Evolutionary conservation across 306 rosid genomes (phyloP), one percentile per base, ranked within the genome.

Genomic region (Castanea crenata): DNA sequence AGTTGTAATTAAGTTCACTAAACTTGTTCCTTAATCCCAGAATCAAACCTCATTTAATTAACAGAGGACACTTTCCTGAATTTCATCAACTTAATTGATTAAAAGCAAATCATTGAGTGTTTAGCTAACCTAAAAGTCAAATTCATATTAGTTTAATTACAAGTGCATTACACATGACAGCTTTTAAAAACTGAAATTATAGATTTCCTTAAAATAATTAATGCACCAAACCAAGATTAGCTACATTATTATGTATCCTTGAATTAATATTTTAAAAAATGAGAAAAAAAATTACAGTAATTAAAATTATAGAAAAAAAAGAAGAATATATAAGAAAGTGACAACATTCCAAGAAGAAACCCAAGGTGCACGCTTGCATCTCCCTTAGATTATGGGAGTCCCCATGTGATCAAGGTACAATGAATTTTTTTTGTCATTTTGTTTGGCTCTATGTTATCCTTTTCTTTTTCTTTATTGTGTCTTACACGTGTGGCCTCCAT

Each of bases 361-460:
- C 79, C 76, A 57, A 68, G 27, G 38, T 77, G 92, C 91, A 90
- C 91, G 90, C 89, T 90, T 83, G 80, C 75, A 85, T 80, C 75
- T 76, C 68, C 89, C 84, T 83, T 78, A 74, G 70, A 92, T 82
- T 76, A 79, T 75, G 90, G 85, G 74, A 75, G 79, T 35, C 67
- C 78, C 95, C 98, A 88, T 90, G 97, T 92, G 96, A 81, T 57
- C 21, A 81, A 54, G 83, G 83, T 86, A 77, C 89, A 69, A 67
- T 49, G 54, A 34, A 61, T 49, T 72, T 77, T 41, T 73, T 84
- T 84, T 76, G 81, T 78, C 85, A 69, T 74, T 81, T 79, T 81
- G 75, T 76, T 85, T 83, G 88, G 75, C 77, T 74, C 80, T 74
- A 78, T 64, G 64, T 78, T 58, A 13, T 20, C 31, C 46, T 41